Evolutionary conservation across 73 alveolate genomes (phyloP), one percentile per base, ranked within the genome.

Genomic region (Symbiodinium pilosum): DNA sequence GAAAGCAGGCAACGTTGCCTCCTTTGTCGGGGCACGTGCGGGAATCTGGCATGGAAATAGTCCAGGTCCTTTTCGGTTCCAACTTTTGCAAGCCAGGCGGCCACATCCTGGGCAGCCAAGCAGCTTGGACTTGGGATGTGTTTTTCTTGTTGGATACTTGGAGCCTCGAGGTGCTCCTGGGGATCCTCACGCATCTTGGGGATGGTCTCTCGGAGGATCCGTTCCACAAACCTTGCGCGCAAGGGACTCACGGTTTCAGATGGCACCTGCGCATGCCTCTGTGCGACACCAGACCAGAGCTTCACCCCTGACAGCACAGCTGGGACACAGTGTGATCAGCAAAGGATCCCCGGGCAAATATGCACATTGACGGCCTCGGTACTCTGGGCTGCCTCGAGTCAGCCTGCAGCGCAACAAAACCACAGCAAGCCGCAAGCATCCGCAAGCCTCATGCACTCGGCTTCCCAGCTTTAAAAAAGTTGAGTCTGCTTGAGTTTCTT

Each of bases 361-460:
- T 47, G 59, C 21, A 47, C 21, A 8, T 26, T 56, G 38, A 32
- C 38, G 38, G 77, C 77, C 77, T 64, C 77, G 21, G 77, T 64
- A 64, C 36, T 64, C 77, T 64, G 77, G 77, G 77, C 77, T 64
- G 77, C 77, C 77, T 36, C 11, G 77, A 32, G 77, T 64, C 77
- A 64, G 8, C 77, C 77, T 64, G 75, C 75, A 14, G 14, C 59
- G n/a, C n/a, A n/a, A n/a, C n/a, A n/a, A n/a, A n/a, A n/a, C n/a
- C n/a, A n/a, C n/a, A n/a, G n/a, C n/a, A n/a, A n/a, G n/a, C n/a
- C n/a, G n/a, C n/a, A 0, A 16, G 68, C 68, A 51, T 51, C 68
- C 21, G 68, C 68, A 51, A 0, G 21, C n/a, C 68, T 51, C 28
- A 51, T 51, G 21, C 21, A 24, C 21, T 51, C 68, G 68, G 68